phyloP scores from a whole-genome alignment of 345 rosid genomes.

The Moricandia arvensis region DNA sequence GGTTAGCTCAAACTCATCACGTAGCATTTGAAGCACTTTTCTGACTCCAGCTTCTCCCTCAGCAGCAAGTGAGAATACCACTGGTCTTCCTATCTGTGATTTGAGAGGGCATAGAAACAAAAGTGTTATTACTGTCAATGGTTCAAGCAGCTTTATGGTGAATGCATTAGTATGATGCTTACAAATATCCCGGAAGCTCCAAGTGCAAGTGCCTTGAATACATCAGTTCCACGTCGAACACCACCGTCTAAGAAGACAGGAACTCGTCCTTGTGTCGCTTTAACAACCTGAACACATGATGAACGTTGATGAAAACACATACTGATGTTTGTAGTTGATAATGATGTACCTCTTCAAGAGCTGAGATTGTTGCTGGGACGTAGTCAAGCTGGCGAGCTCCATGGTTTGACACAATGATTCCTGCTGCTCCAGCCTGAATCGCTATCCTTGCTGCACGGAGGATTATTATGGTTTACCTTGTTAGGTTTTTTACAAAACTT shows the following conservation, averaged over 20 bases:
- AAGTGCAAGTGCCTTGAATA: constrained; percentile 81
- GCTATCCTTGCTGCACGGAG: constrained; percentile 59
- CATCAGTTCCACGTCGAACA: constrained; percentile 87
- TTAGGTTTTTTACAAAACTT: background rate
- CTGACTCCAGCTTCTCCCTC: constrained; percentile 75
- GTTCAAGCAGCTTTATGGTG: background rate
- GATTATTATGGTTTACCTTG: background rate
- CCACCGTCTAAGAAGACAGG: constrained; percentile 90
- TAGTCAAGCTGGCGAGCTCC: constrained; percentile 93
- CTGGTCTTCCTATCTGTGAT: constrained; percentile 80
- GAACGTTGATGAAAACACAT: background rate
- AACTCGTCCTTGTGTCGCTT: constrained; percentile 71
- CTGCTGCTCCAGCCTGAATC: constrained; percentile 69
- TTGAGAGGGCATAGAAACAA: background rate
- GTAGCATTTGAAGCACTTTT: constrained; percentile 71
- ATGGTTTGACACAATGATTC: constrained; percentile 82
- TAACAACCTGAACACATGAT: constrained; percentile 52
- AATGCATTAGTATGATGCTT: constrained; percentile 29
- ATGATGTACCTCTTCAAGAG: constrained; percentile 68
- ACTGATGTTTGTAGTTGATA: background rate
- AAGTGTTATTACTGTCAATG: background rate
- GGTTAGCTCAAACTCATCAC: constrained; percentile 77
- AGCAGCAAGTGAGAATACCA: constrained; percentile 79
- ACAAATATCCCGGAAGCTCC: constrained; percentile 91
- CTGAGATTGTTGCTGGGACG: constrained; percentile 66